Percentiles rank a stretch among this genome's conserved stretches.
Evolutionary conservation across 768 basidiomycete genomes (phyloP).

Genomic region (Boletellus sp.): DNA sequence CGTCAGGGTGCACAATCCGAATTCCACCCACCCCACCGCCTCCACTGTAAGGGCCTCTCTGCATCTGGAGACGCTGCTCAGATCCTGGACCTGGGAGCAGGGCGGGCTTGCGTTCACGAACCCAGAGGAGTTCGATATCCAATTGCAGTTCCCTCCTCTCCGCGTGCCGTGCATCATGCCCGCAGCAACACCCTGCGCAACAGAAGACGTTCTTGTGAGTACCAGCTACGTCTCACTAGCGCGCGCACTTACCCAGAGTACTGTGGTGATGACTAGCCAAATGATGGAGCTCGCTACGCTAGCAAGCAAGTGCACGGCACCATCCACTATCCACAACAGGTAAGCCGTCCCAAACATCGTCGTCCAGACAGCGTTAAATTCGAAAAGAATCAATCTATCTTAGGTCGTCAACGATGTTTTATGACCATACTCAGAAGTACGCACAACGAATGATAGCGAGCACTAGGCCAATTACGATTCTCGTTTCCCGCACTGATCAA

Average conservation of each 20-base stretch:
- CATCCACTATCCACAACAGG: slow-evolving; percentile 66
- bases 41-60: slow-evolving; percentile 70
- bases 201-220: slow-evolving; percentile 1
- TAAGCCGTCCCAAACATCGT: slow-evolving; percentile 65
- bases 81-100: slow-evolving; percentile 19
- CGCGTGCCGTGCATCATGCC: slow-evolving; percentile 67
- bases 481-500: slow-evolving; percentile 68
- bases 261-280: slow-evolving; percentile 63
- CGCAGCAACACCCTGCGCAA: slow-evolving; percentile 56
- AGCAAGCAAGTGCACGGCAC: slow-evolving; percentile 65
- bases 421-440: slow-evolving; percentile 22
- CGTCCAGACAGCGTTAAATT: slow-evolving; percentile 75
- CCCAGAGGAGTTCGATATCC: slow-evolving; percentile 36
- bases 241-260: slow-evolving; percentile 57
- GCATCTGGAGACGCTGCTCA: slow-evolving; percentile 44
- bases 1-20: slow-evolving; percentile 56
- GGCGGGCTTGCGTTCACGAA: slow-evolving; percentile 24
- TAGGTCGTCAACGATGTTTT: slow-evolving; percentile 3
- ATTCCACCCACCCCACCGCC: slow-evolving; percentile 74
- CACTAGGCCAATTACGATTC: slow-evolving; percentile 54
- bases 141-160: slow-evolving; percentile 55
- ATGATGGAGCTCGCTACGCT: slow-evolving; percentile 72
- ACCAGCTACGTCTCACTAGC: background rate
- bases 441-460: slow-evolving; percentile 62
- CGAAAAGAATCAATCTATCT: slow-evolving; percentile 50